Conservation (phyloP, 768 basidiomycete species). For the Serendipita indica region DNA sequence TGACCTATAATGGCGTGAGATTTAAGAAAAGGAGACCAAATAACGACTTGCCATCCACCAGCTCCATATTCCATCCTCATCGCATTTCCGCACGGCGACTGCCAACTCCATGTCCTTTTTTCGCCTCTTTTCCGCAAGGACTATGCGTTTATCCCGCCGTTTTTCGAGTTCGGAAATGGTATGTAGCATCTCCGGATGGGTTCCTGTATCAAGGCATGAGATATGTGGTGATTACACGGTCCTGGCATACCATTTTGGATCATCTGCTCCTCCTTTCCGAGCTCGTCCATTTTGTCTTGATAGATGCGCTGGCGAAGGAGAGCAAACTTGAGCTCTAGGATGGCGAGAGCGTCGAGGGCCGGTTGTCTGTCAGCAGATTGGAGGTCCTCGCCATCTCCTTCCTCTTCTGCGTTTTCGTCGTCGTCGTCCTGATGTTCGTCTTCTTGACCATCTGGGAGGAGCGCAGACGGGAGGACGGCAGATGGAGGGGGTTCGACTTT, state of each 20-base stretch:
- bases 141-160: constrained; percentile 66
- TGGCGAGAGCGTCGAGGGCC: constrained; percentile 73
- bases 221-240: constrained; percentile 3
- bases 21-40: constrained; percentile 7
- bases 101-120: constrained; percentile 51
- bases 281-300: constrained; percentile 83
- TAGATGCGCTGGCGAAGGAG: constrained; percentile 73
- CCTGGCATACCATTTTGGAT: constrained; percentile 50
- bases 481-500: not conserved
- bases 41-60: constrained; percentile 65
- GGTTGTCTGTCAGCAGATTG: constrained; percentile 74
- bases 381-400: constrained; percentile 31
- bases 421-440: not conserved
- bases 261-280: constrained; percentile 77
- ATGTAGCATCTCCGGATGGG: constrained; percentile 76
- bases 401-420: constrained; percentile 25
- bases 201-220: constrained; percentile 30
- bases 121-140: constrained; percentile 63
- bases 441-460: not conserved
- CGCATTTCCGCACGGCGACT: constrained; percentile 44
- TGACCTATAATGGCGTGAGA: constrained; percentile 31
- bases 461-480: not conserved
- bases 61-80: constrained; percentile 71
- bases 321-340: constrained; percentile 88
- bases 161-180: constrained; percentile 64